Percentiles rank a stretch among this genome's conserved stretches.
Evolutionary conservation across 1,139 yeast species (phyloP).

Genomic region (Candida glucosophila): DNA sequence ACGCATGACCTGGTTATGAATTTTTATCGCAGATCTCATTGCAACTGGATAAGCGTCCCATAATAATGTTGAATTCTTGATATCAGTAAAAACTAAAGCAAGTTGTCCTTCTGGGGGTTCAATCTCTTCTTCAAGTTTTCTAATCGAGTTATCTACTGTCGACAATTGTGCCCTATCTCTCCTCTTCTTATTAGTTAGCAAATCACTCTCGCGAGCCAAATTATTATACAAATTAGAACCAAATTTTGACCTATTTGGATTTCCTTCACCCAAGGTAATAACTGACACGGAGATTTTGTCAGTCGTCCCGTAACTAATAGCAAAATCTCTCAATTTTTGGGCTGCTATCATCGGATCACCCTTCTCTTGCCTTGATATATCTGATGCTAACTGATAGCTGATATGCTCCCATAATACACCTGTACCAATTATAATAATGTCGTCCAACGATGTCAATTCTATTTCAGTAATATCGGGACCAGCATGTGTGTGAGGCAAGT

Average conservation of each 20-base stretch:
- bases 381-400: conserved; percentile 81
- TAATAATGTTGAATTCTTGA: conserved; percentile 81
- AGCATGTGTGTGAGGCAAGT: conserved; percentile 82
- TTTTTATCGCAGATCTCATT: conserved; percentile 93
- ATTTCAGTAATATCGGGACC: conserved; percentile 71
- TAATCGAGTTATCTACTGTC: conserved; percentile 71
- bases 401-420: conserved; percentile 80
- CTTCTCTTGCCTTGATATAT: conserved; percentile 74
- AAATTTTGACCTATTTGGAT: conserved; percentile 18
- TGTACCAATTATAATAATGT: conserved; percentile 80
- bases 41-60: conserved; percentile 95
- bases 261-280: conserved; percentile 48
- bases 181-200: conserved; percentile 40
- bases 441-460: conserved; percentile 63
- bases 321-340: conserved; percentile 86
- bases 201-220: conserved; percentile 34
- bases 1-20: conserved; percentile 91
- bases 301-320: conserved; percentile 82
- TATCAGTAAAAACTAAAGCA: conserved; percentile 96
- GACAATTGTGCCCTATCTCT: conserved; percentile 40
- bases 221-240: conserved; percentile 28
- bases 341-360: conserved; percentile 90
- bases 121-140: conserved; percentile 85
- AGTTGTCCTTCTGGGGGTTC: conserved; percentile 92
- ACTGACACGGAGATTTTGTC: conserved; percentile 84